phyloP scores from a whole-genome alignment of 257 asterid genomes.

The Coffea canephora region DNA sequence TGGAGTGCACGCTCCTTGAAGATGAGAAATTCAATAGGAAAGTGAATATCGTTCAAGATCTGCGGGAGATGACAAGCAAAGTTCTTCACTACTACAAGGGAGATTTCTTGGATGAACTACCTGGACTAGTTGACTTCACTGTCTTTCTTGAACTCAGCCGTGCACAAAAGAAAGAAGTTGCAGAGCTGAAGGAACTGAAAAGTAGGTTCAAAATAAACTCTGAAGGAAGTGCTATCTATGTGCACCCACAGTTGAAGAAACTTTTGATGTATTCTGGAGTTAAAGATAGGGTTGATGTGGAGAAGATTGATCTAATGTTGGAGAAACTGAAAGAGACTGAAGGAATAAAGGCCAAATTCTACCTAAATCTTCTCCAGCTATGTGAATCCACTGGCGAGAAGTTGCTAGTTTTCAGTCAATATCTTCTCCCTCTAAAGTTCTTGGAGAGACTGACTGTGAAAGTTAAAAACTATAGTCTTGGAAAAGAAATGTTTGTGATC shows the following conservation, averaged over 20 bases:
- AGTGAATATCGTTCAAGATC: constrained; percentile 69
- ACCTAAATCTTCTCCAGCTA: constrained; percentile 74
- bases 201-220: constrained; percentile 72
- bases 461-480: constrained; percentile 60
- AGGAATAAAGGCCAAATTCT: constrained; percentile 84
- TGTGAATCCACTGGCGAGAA: constrained; percentile 87
- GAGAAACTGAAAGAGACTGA: constrained; percentile 60
- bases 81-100: constrained; percentile 94
- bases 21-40: constrained; percentile 71
- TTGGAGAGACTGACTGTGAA: constrained; percentile 72
- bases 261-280: constrained; percentile 58
- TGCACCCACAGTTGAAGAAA: constrained; percentile 66
- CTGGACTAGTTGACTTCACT: constrained; percentile 85
- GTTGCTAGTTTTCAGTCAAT: constrained; percentile 85
- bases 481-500: constrained; percentile 84
- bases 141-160: constrained; percentile 67
- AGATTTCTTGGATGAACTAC: constrained; percentile 91
- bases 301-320: constrained; percentile 53
- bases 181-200: constrained; percentile 36
- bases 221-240: constrained; percentile 89
- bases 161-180: constrained; percentile 52
- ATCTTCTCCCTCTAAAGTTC: constrained; percentile 78
- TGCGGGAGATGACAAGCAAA: constrained; percentile 79
- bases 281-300: constrained; percentile 78
- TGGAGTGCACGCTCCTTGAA: constrained; percentile 68